Base-by-base conservation (phyloP, 108 stramenopile species). In the Nannochloropsis gaditana region DNA sequence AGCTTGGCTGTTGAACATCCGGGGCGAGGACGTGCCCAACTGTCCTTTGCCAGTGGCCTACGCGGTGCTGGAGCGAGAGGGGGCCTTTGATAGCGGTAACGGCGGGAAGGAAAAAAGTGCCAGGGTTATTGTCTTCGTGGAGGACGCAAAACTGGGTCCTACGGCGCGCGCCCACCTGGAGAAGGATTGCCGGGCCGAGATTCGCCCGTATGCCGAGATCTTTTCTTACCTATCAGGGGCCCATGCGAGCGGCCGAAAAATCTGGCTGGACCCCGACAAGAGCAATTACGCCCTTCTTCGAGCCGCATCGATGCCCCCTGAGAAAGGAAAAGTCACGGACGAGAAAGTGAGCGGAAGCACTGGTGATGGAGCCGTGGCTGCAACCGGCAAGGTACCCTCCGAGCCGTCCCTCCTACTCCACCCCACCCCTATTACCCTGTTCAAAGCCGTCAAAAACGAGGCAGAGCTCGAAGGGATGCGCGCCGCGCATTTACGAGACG, bases 391-490 rank as follows among this genome's bases (percentile, higher is more conserved):
- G 11, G 79, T 90, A 5, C 81, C 50, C n/a, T 21, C 79, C 2
- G 81, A 45, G 9, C 87, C 79, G 79, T 9, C 73, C 21, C 42
- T 83, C 19, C 79, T 88, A 43, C 86, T 84, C 47, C 87, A 92
- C 83, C 87, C 85, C 42, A 96, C 95, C 88, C 93, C 96, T 2
- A 86, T 99, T 11, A 93, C 94, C 15, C 93, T 94, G n/a, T 91
- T 94, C 90, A 98, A 99, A 88, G 95, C 94, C 9, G 86, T 94
- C 87, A 98, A 98, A 90, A 98, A 97, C 82, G 83, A 91, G 11
- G 90, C 93, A 9, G 98, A 99, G 86, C 92, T 98, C 90, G 91
- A 93, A 82, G 97, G 99, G 10, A 94, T 99, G 93, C 92, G 95
- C 21, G 86, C 84, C 43, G 94, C 94, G 9, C 99, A 99, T 87